Conservation (phyloP, 441 rosid genomes). For the Syzygium malaccense region DNA sequence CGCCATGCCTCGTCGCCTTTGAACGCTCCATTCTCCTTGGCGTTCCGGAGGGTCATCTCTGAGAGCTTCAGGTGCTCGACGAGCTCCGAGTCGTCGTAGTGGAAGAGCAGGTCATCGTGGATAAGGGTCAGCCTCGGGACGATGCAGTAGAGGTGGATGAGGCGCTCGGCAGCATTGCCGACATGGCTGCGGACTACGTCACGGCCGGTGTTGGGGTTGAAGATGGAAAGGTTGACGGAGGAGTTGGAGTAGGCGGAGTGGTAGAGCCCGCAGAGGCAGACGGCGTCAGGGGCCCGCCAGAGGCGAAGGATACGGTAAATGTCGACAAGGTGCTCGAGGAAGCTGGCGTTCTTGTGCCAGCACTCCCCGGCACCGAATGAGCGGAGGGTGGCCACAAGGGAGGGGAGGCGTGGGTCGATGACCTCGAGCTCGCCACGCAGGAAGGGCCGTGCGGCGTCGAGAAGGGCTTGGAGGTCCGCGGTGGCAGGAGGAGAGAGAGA, state of each 20-base stretch:
- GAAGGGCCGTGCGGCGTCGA: constrained; percentile 59
- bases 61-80: constrained; percentile 44
- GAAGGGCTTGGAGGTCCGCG: constrained; percentile 22
- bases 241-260: constrained; percentile 89
- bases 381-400: constrained; percentile 51
- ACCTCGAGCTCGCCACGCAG: constrained; percentile 73
- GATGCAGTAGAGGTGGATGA: constrained; percentile 70
- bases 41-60: constrained; percentile 39
- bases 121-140: constrained; percentile 67
- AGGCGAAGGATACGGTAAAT: constrained; percentile 65
- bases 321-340: constrained; percentile 65
- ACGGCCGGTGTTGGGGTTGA: constrained; percentile 69
- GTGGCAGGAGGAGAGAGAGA: background rate
- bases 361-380: constrained; percentile 94
- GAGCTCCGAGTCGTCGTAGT: constrained; percentile 54
- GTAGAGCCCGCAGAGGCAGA: constrained; percentile 79
- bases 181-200: constrained; percentile 63
- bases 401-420: constrained; percentile 49
- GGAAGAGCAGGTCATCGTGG: constrained; percentile 63
- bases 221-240: constrained; percentile 72
- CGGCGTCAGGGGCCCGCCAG: constrained; percentile 66
- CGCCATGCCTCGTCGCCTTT: constrained; percentile 64
- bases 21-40: constrained; percentile 46
- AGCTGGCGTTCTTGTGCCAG: constrained; percentile 94
- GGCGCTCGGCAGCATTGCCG: constrained; percentile 61